Base-by-base conservation (phyloP, 1,284 basidiomycete species). In the Boletus holoroseus region DNA sequence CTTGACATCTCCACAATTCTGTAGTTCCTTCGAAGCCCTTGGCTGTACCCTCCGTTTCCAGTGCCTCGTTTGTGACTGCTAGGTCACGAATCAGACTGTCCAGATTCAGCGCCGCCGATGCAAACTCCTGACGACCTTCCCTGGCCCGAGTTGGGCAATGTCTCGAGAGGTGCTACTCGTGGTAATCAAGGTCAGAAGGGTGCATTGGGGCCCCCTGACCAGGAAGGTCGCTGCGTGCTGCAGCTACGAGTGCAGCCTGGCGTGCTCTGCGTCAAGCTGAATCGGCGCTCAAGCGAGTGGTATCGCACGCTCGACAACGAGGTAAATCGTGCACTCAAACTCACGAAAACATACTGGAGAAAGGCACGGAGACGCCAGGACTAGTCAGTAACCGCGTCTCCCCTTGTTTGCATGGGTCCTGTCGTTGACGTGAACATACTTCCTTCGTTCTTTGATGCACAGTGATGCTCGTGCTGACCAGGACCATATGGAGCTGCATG, bases 181-280 rank as follows among this genome's bases (percentile, higher is more conserved):
- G 85, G 85, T 51, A 88, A 88, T 68, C 85, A 89, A 73, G 85
- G 85, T 44, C 85, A 88, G 62, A 88, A 88, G 62, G 85, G 85
- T 56, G 81, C 81, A 42, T 71, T 88, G 26, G 78, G 83, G 20
- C 73, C 79, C 51, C 73, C 84, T 27, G 85, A 88, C 71, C 71
- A 73, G 41, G 82, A 86, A 22, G 86, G 85, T 15, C 81, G 85
- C 54, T 82, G 78, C 59, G 66, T 81, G 34, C 75, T 88, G 20
- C 85, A 88, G 63, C 76, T 89, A 40, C 77, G 85, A 49, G 85
- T 89, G 20, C 86, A 89, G 61, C 85, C 86, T 13, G 85, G 85
- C 47, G 85, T 88, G 22, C 77, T 88, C 50, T 80, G 79, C 18
- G 86, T 88, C 47, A 76, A 76, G 31, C 71, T 88, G 31, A 88